Conservation (phyloP, 1,284 basidiomycete species). For the Sphaerobolus stellatus region DNA sequence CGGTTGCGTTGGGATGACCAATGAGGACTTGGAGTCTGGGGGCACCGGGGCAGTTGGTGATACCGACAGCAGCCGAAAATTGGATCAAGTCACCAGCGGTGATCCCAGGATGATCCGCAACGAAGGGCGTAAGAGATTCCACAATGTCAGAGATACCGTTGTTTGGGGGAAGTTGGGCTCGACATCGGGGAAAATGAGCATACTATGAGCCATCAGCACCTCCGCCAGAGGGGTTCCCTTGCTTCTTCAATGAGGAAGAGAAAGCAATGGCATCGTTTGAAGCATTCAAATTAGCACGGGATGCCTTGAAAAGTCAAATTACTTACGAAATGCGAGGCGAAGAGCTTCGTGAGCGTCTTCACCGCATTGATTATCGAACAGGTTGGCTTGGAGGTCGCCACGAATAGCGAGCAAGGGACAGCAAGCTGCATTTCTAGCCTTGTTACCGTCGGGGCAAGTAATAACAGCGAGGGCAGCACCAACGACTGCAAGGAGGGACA, state of each 20-base stretch:
- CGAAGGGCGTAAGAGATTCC: constrained; percentile 19
- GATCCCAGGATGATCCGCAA: constrained; percentile 4
- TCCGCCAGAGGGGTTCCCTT: not conserved
- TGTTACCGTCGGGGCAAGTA: not conserved
- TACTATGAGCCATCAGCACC: constrained; percentile 10
- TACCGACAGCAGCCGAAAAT: constrained; percentile 28
- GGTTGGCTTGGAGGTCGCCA: not conserved
- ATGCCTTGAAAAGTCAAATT: not conserved
- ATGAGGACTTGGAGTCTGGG: constrained; percentile 27
- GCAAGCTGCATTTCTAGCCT: not conserved
- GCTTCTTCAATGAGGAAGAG: not conserved
- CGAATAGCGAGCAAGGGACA: not conserved
- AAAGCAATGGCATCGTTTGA: not conserved
- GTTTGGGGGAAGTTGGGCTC: constrained; percentile 11
- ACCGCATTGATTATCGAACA: not conserved
- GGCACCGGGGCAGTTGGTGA: constrained; percentile 28
- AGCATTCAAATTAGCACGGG: not conserved
- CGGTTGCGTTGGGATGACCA: constrained; percentile 22
- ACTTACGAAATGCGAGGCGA: not conserved
- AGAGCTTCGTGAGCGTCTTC: not conserved
- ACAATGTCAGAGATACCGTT: constrained; percentile 22
- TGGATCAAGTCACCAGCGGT: constrained; percentile 21
- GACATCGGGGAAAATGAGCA: not conserved
- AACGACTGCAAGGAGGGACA: not conserved
- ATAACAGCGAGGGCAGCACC: not conserved